Conservation (phyloP, 2,329 filamentous ascomycete species). For the Penicillium sp. region DNA sequence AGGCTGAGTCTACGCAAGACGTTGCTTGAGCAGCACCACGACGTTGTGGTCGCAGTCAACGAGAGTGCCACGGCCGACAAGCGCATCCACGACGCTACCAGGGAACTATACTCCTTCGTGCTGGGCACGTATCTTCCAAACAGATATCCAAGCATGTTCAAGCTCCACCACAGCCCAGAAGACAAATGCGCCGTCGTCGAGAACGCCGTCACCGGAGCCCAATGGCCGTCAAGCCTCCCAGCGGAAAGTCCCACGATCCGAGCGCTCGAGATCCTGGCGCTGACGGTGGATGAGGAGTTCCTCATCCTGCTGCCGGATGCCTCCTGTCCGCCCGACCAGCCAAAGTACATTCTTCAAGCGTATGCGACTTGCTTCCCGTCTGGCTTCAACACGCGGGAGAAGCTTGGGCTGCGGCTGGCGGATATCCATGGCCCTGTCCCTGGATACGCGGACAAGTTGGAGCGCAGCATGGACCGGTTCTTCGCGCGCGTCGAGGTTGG, state of each 20-base stretch:
- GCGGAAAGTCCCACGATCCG: background rate
- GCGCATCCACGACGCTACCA: constrained; percentile 47
- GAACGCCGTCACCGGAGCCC: constrained; percentile 3
- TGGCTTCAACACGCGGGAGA: constrained; percentile 57
- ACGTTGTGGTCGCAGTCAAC: constrained; percentile 42
- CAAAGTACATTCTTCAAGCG: constrained; percentile 55
- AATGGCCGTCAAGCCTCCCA: constrained; percentile 1
- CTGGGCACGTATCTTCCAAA: constrained; percentile 54
- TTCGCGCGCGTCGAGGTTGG: constrained; percentile 56
- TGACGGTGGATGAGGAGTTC: constrained; percentile 59
- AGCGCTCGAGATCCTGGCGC: constrained; percentile 41
- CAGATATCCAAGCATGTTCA: constrained; percentile 57
- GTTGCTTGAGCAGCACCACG: constrained; percentile 46
- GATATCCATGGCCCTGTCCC: constrained; percentile 61
- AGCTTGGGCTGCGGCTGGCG: constrained; percentile 52
- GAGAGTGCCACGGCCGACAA: constrained; percentile 34
- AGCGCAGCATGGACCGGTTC: constrained; percentile 61
- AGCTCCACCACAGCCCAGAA: constrained; percentile 25
- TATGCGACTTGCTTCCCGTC: constrained; percentile 57
- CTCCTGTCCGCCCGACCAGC: constrained; percentile 15
- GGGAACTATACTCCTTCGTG: constrained; percentile 47
- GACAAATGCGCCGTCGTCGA: constrained; percentile 34
- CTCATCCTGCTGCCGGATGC: constrained; percentile 54
- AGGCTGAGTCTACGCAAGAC: constrained; percentile 51
- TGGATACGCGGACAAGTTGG: constrained; percentile 55